A percentile compares a stretch with the other conserved stretches of the same genome.
phyloP scores from a whole-genome alignment of 305 asterid genomes.

The Striga hermonthica region DNA sequence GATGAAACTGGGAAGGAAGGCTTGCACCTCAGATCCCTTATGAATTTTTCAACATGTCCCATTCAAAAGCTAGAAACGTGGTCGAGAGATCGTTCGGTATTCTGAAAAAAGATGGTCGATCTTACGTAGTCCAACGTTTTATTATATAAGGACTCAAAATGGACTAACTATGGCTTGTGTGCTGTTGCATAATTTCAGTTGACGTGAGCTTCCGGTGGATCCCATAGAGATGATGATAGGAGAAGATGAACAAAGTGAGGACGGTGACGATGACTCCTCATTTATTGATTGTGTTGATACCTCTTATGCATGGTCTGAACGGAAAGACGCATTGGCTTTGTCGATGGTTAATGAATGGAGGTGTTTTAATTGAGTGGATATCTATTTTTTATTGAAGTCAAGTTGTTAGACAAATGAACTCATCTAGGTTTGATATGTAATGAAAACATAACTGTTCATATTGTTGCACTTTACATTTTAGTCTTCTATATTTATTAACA shows the following conservation, averaged over 20 bases:
- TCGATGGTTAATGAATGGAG: background rate
- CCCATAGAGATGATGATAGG: background rate
- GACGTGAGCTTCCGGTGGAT: background rate
- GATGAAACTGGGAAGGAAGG: background rate
- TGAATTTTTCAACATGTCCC: background rate
- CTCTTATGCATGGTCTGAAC: background rate
- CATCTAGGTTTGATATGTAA: too few species aligned
- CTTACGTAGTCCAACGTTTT: background rate
- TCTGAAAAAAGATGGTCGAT: background rate
- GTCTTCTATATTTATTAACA: too few species aligned
- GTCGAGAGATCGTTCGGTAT: background rate
- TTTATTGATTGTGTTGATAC: background rate
- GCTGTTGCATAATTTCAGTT: background rate
- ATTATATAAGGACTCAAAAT: background rate
- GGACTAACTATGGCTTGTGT: background rate
- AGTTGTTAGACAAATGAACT: too few species aligned
- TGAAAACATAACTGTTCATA: too few species aligned
- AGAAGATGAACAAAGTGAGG: background rate
- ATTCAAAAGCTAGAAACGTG: background rate
- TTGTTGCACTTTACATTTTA: too few species aligned
- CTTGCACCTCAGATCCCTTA: background rate
- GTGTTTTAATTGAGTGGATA: too few species aligned
- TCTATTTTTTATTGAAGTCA: too few species aligned
- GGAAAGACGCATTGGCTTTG: background rate
- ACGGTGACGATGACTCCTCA: too few species aligned